Evolutionary conservation across 2,329 filamentous ascomycete species (phyloP), one percentile per base, ranked within the genome.

Genomic region (Fusarium zealandicum): DNA sequence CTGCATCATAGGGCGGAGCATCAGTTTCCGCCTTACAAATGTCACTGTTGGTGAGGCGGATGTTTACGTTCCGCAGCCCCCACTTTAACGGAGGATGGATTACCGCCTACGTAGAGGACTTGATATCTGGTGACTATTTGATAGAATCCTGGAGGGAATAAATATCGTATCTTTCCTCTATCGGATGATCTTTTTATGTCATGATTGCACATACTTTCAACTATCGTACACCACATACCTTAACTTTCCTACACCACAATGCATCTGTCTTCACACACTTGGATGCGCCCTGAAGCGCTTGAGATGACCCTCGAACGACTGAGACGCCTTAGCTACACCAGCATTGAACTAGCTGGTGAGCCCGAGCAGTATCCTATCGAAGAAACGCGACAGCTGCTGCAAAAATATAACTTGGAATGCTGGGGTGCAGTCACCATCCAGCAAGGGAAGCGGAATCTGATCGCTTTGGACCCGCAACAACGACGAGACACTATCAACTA

Each of bases 381-480:
- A 0, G 25, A 49, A 27, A 64, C 61, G 2, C 47, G 33, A 3
- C 25, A 48, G 0, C 46, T 65, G n/a, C 36, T 65, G 5, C 5
- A 53, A 3, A 63, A 63, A 10, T 61, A 64, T 37, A 11, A 36
- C 2, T 47, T 65, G 0, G 53, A 42, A 12, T 63, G 58, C 17
- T 64, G 58, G 59, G 62, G 59, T 3, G 59, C 62, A 1, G 61
- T 64, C 25, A 65, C 62, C 1, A 48, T 64, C 22, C 51, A 55
- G 30, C 52, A 64, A 4, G 61, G 61, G 5, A 50, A 48, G 7
- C 55, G 61, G 4, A 59, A 58, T 3, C 33, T 64, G n/a, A 40
- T 64, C 4, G 61, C 62, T 4, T 20, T 41, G 1, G 61, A 63
- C 1, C n/a, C 47, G 2, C 50, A 63, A 28, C 46, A 60, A 14